phyloP scores from a whole-genome alignment of 148 eudicot species.

The Rhododendron williamsianum region DNA sequence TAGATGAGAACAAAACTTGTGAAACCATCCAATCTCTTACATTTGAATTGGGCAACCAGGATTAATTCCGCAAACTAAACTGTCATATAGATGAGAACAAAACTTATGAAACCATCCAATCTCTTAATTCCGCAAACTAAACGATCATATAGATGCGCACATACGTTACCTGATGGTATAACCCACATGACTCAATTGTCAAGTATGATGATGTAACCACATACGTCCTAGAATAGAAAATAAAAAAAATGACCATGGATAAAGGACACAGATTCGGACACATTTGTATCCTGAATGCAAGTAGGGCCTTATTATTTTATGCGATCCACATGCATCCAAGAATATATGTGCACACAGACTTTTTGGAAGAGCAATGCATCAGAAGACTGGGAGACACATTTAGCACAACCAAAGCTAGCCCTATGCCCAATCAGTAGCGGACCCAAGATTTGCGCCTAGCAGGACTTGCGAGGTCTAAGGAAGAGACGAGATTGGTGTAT shows the following conservation, averaged over 20 bases:
- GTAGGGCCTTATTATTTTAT: neutral
- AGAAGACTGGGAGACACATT: neutral
- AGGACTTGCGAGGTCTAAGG: no score
- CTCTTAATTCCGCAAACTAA: neutral
- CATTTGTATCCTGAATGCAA: neutral
- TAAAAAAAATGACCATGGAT: neutral
- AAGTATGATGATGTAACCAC: neutral
- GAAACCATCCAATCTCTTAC: neutral
- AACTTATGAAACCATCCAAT: no score
- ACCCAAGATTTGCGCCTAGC: no score
- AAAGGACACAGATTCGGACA: neutral
- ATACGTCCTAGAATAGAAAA: neutral
- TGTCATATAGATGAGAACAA: no score
- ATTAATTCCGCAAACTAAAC: no score
- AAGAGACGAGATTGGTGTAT: no score
- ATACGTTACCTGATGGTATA: neutral
- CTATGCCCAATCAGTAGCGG: no score
- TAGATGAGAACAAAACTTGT: neutral
- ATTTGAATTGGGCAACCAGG: neutral
- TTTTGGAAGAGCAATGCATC: neutral
- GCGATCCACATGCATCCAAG: neutral
- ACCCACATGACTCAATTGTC: neutral
- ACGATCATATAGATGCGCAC: neutral
- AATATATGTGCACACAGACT: neutral
- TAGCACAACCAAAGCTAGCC: neutral